Evolutionary conservation across 2,329 filamentous ascomycete genomes (phyloP).

Genomic region (Helicocarpus griseus): DNA sequence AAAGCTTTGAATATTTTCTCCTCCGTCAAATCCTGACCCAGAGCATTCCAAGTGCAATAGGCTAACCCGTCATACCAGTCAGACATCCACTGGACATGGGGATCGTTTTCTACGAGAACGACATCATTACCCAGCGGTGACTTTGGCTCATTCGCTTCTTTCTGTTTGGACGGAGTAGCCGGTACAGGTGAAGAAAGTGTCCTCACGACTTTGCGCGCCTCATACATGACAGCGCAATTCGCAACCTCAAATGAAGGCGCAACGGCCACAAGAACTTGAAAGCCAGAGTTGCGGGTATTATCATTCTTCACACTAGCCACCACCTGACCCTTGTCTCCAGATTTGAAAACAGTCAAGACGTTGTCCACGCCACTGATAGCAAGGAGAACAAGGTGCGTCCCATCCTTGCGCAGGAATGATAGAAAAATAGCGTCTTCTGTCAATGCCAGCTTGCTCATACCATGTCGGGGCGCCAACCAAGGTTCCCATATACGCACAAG

Average conservation of each 20-base stretch:
- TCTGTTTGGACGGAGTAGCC: constrained; percentile 10
- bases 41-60: constrained; percentile 94
- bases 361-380: constrained; percentile 66
- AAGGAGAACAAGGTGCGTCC: constrained; percentile 66
- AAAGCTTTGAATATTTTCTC: constrained; percentile 69
- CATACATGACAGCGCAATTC: constrained; percentile 74
- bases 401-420: constrained; percentile 64
- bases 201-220: constrained; percentile 59
- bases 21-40: constrained; percentile 75
- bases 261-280: constrained; percentile 59
- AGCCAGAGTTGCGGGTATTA: constrained; percentile 42
- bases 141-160: constrained; percentile 14
- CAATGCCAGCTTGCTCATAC: constrained; percentile 54
- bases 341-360: constrained; percentile 59
- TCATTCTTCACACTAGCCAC: constrained; percentile 66
- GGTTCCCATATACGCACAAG: constrained; percentile 69
- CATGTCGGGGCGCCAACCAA: constrained; percentile 86
- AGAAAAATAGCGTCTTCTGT: constrained; percentile 71
- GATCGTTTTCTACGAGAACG: constrained; percentile 32
- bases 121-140: constrained; percentile 33
- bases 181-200: constrained; percentile 18
- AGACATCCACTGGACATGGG: constrained; percentile 57
- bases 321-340: constrained; percentile 55
- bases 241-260: constrained; percentile 65
- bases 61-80: constrained; percentile 88